phyloP scores from a whole-genome alignment of 2,329 filamentous ascomycete genomes.

The Curvularia eragrostidis region DNA sequence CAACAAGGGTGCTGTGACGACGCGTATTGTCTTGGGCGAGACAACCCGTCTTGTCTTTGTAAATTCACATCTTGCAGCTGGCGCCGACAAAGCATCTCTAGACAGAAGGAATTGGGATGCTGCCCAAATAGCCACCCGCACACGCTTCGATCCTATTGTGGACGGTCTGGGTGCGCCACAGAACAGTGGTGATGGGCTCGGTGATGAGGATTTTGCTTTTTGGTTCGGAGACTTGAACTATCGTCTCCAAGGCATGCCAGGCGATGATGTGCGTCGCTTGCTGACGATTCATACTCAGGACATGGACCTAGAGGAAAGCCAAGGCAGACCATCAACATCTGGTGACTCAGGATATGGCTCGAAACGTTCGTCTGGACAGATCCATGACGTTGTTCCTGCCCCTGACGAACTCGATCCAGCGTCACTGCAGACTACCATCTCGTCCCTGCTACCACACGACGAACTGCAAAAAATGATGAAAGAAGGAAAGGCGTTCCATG shows the following conservation, averaged over 20 bases:
- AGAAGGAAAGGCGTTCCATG: conserved; percentile 80
- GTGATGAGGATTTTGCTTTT: conserved; percentile 91
- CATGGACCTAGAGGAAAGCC: conserved; percentile 52
- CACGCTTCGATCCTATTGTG: conserved; percentile 77
- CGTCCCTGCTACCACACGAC: conserved; percentile 87
- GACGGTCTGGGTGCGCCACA: conserved; percentile 68
- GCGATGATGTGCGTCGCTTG: conserved; percentile 85
- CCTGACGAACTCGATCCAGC: conserved; percentile 72
- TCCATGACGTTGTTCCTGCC: conserved; percentile 43
- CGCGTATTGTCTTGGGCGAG: conserved; percentile 84
- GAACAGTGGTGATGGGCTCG: conserved; percentile 70
- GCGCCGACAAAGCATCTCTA: conserved; percentile 75
- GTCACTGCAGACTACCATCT: conserved; percentile 85
- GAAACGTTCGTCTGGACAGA: conserved; percentile 22
- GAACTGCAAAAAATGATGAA: conserved; percentile 79
- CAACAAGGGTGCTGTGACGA: conserved; percentile 90
- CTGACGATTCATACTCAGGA: conserved; percentile 84
- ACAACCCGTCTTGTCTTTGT: conserved; percentile 88
- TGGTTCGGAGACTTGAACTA: conserved; percentile 99
- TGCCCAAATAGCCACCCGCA: conserved; percentile 75
- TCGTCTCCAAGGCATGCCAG: conserved; percentile 83
- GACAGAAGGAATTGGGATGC: conserved; percentile 92
- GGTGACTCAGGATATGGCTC: conserved; percentile 29
- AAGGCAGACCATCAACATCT: conserved; percentile 26
- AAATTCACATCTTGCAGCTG: conserved; percentile 90